phyloP scores from a whole-genome alignment of 1,284 basidiomycete species.

The Peniophora sp. region DNA sequence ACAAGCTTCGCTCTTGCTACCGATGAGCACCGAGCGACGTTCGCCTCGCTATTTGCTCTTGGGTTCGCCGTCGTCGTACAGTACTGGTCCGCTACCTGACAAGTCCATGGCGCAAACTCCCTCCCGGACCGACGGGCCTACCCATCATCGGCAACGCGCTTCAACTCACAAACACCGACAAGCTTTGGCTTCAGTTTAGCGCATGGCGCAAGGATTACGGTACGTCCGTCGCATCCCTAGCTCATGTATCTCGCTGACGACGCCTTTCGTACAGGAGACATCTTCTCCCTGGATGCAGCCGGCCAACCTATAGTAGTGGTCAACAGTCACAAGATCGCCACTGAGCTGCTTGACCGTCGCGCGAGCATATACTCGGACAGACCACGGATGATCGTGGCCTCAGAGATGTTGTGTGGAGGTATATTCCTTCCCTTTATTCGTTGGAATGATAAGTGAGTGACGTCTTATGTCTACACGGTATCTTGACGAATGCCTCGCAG shows the following conservation, averaged over 20 bases:
- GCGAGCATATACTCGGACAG: background rate
- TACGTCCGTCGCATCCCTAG: background rate
- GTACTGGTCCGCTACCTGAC: background rate
- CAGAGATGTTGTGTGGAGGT: conserved; percentile 9
- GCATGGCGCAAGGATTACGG: background rate
- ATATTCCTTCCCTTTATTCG: conserved; percentile 8
- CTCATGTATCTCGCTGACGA: background rate
- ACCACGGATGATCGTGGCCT: conserved; percentile 6
- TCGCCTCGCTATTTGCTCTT: no score
- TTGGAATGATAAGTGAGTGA: conserved; percentile 1
- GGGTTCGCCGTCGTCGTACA: background rate
- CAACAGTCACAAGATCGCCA: background rate
- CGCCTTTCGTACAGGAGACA: background rate
- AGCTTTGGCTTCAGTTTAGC: background rate
- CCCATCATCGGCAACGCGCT: background rate
- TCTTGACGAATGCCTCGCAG: background rate
- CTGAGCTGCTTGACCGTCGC: background rate
- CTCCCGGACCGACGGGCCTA: background rate
- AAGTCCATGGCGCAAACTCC: background rate
- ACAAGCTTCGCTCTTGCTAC: no score
- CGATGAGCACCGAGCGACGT: no score
- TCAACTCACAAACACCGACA: background rate
- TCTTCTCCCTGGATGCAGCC: background rate
- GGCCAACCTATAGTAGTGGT: background rate
- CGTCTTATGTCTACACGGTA: background rate